Conservation (phyloP, 495 filamentous ascomycete species). For the Penicillium silybi region DNA sequence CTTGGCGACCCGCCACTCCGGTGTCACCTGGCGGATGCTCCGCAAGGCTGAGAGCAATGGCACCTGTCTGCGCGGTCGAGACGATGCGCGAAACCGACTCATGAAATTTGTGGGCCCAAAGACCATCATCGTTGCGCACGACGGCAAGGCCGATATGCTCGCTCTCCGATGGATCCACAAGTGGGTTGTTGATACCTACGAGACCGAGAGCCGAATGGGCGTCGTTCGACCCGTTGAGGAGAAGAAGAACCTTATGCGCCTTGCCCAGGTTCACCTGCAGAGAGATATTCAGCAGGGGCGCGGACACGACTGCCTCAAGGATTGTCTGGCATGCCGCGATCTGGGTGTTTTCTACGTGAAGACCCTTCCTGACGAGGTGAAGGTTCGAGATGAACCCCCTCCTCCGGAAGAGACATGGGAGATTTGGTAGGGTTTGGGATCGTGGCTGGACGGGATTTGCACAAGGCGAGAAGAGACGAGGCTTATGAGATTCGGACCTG, state of each 20-base stretch:
- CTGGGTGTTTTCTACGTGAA: constrained; percentile 27
- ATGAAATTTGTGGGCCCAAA: constrained; percentile 33
- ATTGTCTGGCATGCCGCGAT: constrained; percentile 37
- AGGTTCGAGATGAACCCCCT: not conserved
- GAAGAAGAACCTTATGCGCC: no score
- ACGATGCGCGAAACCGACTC: constrained; percentile 27
- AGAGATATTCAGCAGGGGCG: constrained; percentile 27
- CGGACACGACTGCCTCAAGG: constrained; percentile 38
- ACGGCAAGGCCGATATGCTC: constrained; percentile 21
- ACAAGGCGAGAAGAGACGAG: no score
- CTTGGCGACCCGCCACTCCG: constrained; percentile 37
- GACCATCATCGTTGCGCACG: constrained; percentile 33
- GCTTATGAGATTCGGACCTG: no score
- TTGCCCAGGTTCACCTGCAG: constrained; percentile 15
- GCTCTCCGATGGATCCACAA: constrained; percentile 25
- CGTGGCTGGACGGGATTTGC: no score
- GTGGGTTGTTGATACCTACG: constrained; percentile 26
- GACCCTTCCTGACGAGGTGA: not conserved
- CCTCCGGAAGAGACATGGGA: no score
- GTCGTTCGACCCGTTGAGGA: not conserved
- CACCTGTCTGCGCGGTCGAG: constrained; percentile 24
- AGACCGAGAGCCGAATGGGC: constrained; percentile 14
- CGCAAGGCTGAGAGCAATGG: constrained; percentile 7
- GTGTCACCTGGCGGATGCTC: constrained; percentile 26
- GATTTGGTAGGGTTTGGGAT: not conserved